Evolutionary conservation across 2,329 filamentous ascomycete genomes (phyloP).

Genomic region (Chrysoporthe deuterocubensis): DNA sequence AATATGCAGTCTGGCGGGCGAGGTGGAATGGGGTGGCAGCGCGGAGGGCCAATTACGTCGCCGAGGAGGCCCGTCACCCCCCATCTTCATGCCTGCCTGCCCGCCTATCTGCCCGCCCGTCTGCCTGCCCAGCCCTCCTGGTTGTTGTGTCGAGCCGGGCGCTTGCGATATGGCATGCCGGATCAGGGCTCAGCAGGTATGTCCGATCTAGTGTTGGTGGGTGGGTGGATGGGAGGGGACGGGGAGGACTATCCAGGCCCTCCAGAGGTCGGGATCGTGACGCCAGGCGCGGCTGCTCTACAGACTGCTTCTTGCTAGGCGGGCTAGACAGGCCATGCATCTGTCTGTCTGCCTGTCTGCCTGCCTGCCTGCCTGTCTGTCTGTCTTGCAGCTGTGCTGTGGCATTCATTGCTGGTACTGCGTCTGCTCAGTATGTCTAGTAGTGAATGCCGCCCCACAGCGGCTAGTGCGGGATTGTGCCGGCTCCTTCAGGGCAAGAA

Average conservation of each 20-base stretch:
- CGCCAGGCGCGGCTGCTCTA: background rate
- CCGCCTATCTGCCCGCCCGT: too few relatives aligned
- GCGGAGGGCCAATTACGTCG: background rate
- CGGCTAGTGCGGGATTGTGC: constrained; percentile 12
- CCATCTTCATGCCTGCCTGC: background rate
- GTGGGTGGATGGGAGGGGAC: background rate
- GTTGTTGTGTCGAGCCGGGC: background rate
- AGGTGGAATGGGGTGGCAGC: constrained; percentile 7
- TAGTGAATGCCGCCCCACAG: background rate
- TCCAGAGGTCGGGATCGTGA: background rate
- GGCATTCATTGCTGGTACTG: background rate
- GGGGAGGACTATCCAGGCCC: background rate
- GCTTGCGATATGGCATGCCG: background rate
- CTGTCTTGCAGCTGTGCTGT: background rate
- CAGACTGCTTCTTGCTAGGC: background rate
- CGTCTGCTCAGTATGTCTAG: background rate
- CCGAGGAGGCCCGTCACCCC: background rate
- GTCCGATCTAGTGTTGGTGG: background rate
- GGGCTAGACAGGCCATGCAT: too few relatives aligned
- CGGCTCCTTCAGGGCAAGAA: constrained; percentile 7
- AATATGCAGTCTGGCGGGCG: constrained; percentile 14
- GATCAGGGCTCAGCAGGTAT: background rate
- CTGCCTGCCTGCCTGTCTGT: too few relatives aligned
- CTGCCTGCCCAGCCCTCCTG: background rate
- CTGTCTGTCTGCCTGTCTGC: too few relatives aligned